Conservation (phyloP, 805 yeast genomes). For the Starmerella lactis-condensi region DNA sequence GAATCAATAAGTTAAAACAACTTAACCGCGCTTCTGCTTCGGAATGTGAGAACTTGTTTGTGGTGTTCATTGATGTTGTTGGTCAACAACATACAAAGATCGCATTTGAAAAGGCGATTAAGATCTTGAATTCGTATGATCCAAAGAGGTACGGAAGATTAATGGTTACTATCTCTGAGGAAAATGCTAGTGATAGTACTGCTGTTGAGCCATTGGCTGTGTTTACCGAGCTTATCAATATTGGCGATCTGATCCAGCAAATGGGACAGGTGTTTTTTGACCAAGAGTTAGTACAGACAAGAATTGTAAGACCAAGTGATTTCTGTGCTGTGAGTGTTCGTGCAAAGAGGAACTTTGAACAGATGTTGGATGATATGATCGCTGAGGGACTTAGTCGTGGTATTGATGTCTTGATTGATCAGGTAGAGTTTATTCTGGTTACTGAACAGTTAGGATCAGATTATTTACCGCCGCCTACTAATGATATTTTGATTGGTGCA, state of each 20-base stretch:
- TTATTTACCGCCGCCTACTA: constrained; percentile 33
- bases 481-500: constrained; percentile 20
- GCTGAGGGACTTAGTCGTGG: constrained; percentile 90
- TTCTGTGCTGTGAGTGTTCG: constrained; percentile 61
- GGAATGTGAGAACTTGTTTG: constrained; percentile 47
- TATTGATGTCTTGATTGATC: constrained; percentile 69
- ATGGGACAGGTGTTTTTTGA: constrained; percentile 81
- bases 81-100: constrained; percentile 60
- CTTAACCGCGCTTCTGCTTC: constrained; percentile 24
- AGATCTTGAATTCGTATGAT: constrained; percentile 49
- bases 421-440: constrained; percentile 44
- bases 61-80: constrained; percentile 41
- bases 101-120: constrained; percentile 70
- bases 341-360: constrained; percentile 65
- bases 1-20: constrained; percentile 39
- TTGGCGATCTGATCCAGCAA: constrained; percentile 82
- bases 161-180: constrained; percentile 9
- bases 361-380: constrained; percentile 64
- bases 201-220: constrained; percentile 66
- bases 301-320: constrained; percentile 54
- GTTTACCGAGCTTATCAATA: constrained; percentile 77
- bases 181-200: constrained; percentile 7
- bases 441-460: constrained; percentile 42
- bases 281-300: constrained; percentile 46
- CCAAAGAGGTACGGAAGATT: constrained; percentile 29